phyloP scores from a whole-genome alignment of 257 asterid species.

The Henckelia pumila region DNA sequence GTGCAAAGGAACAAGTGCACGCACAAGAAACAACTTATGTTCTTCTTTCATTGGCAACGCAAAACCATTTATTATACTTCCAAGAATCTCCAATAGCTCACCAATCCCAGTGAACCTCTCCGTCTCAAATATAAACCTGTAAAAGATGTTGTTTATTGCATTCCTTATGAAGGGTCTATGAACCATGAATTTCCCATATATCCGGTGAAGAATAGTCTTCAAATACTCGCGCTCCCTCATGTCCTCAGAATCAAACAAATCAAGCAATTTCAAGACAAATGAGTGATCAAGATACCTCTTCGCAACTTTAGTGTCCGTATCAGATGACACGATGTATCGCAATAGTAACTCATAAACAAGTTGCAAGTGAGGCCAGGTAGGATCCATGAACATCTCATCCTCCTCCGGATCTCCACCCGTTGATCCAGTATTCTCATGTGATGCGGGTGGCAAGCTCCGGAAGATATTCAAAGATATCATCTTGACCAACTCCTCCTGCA shows the following conservation, averaged over 20 bases:
- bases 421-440: conserved; percentile 14
- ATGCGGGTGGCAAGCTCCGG: conserved; percentile 15
- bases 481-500: conserved; percentile 1
- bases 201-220: conserved; percentile 17
- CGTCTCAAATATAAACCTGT: conserved; percentile 13
- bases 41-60: conserved; percentile 18
- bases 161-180: conserved; percentile 17
- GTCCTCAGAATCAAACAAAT: conserved; percentile 18
- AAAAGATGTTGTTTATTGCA: conserved; percentile 14
- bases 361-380: conserved; percentile 13
- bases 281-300: conserved; percentile 11
- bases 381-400: conserved; percentile 9
- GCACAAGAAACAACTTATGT: conserved; percentile 14
- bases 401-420: conserved; percentile 9
- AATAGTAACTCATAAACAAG: conserved; percentile 15
- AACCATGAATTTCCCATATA: conserved; percentile 19
- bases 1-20: conserved; percentile 16
- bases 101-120: conserved; percentile 16
- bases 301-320: conserved; percentile 8
- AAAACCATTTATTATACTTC: conserved; percentile 13
- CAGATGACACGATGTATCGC: conserved; percentile 3
- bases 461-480: conserved; percentile 3
- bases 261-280: conserved; percentile 17
- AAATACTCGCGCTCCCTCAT: conserved; percentile 12
- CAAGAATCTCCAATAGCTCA: conserved; percentile 18